These are phyloP conservation scores for Fonsecaea nubica DNA, from an alignment of 2,329 filamentous ascomycete species.

Conservation along the genomic window DNA sequence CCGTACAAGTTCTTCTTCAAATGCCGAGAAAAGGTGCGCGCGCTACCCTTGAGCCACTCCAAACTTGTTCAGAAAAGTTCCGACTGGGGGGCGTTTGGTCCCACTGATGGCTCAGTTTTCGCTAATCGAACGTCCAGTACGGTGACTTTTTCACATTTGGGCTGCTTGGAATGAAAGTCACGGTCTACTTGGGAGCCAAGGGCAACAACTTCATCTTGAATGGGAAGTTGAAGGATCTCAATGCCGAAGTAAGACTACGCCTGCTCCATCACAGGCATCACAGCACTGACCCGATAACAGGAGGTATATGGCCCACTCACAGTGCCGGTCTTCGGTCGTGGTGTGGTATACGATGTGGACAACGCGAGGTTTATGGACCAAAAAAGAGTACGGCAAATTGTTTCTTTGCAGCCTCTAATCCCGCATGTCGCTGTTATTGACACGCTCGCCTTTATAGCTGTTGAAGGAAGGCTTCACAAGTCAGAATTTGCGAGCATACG, in stretches of 20 bases:
- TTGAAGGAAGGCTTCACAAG: slow-evolving; percentile 70
- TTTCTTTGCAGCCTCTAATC: slow-evolving; percentile 26
- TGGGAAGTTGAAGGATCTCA: slow-evolving; percentile 86
- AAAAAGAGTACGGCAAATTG: slow-evolving; percentile 72
- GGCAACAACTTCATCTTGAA: slow-evolving; percentile 93
- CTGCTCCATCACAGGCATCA: not conserved
- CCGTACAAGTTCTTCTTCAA: slow-evolving; percentile 68
- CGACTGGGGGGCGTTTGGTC: not conserved
- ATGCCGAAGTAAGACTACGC: slow-evolving; percentile 64
- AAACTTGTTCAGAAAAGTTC: not conserved
- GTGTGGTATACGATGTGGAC: slow-evolving; percentile 89
- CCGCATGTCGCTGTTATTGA: not conserved
- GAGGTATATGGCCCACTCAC: slow-evolving; percentile 84
- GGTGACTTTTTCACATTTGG: slow-evolving; percentile 91
- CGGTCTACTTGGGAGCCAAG: slow-evolving; percentile 78
- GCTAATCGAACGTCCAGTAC: slow-evolving; percentile 60
- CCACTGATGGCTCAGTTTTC: not conserved
- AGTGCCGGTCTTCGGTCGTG: slow-evolving; percentile 75
- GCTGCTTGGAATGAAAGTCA: slow-evolving; percentile 86
- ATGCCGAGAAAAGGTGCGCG: slow-evolving; percentile 73
- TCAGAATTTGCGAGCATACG: slow-evolving; percentile 71
- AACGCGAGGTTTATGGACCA: slow-evolving; percentile 95
- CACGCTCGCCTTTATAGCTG: slow-evolving; percentile 53
- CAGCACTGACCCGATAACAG: not conserved
- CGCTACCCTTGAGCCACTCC: slow-evolving; percentile 31